Conservation (phyloP, 331 rosid genomes). For the Prunus yedoensis region DNA sequence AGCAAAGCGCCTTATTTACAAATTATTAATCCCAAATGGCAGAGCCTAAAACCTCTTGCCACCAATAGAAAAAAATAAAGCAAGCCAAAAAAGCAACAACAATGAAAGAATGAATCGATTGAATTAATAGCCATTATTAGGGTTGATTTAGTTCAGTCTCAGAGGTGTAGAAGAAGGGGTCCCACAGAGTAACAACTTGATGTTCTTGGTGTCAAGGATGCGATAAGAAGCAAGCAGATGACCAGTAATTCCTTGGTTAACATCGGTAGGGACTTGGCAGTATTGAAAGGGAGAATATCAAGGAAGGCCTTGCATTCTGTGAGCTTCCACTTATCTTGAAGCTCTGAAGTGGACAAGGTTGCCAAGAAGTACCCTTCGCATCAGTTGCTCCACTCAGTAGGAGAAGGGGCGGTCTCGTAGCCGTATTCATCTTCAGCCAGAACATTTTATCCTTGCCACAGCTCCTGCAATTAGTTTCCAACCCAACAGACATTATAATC, state of each 20-base stretch:
- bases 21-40: too few species aligned
- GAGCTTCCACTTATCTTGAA: slow-evolving; percentile 18
- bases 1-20: too few species aligned
- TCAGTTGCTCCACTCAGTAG: slow-evolving; percentile 19
- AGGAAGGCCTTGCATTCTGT: slow-evolving; percentile 26
- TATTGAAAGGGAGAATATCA: slow-evolving; percentile 30
- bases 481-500: too few species aligned
- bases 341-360: slow-evolving; percentile 14
- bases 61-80: background rate
- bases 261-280: slow-evolving; percentile 44
- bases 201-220: slow-evolving; percentile 20
- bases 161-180: slow-evolving; percentile 49
- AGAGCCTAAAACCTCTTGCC: too few species aligned
- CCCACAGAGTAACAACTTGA: slow-evolving; percentile 37
- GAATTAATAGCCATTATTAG: slow-evolving; percentile 13
- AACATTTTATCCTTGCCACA: slow-evolving; percentile 27
- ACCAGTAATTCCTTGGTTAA: slow-evolving; percentile 47
- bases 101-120: background rate
- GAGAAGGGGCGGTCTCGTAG: slow-evolving; percentile 9
- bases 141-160: background rate
- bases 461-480: background rate
- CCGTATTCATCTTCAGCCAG: slow-evolving; percentile 21
- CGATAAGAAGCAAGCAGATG: slow-evolving; percentile 41
- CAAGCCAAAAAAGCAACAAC: background rate
- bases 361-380: slow-evolving; percentile 35